phyloP scores from a whole-genome alignment of 163 green algal genomes.

The Scenedesmus sp. region DNA sequence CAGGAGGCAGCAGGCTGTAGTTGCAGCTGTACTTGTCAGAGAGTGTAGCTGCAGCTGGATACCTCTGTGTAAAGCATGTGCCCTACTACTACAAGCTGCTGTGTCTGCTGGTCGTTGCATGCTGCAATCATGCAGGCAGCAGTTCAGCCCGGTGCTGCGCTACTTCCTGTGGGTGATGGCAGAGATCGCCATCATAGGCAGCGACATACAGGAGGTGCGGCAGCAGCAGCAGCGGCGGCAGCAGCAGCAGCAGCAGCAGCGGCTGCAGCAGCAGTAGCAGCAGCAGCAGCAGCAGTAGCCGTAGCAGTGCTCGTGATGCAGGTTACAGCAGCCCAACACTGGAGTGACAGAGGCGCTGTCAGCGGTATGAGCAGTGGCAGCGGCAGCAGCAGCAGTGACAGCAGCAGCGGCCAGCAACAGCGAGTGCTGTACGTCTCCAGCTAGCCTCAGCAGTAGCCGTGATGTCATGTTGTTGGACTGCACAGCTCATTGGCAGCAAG shows the following conservation, averaged over 20 bases:
- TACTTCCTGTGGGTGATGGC: constrained; percentile 89
- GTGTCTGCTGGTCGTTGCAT: not conserved
- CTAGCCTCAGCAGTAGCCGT: too few relatives aligned
- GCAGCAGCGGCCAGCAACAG: not conserved
- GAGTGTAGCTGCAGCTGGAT: not conserved
- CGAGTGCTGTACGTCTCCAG: not conserved
- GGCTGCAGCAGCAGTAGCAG: not conserved
- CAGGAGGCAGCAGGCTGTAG: not conserved
- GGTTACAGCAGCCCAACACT: not conserved
- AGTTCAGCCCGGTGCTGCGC: constrained; percentile 69
- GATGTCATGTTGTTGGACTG: too few relatives aligned
- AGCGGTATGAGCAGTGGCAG: not conserved
- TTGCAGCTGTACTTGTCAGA: not conserved
- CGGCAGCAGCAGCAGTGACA: not conserved
- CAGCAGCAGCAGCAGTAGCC: not conserved
- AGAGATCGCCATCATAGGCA: constrained; percentile 93
- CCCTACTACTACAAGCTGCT: not conserved
- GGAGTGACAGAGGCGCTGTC: not conserved
- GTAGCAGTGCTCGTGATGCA: not conserved
- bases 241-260: not conserved
- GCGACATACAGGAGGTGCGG: constrained; percentile 78
- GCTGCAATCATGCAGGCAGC: constrained; percentile 51
- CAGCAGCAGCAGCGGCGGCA: not conserved
- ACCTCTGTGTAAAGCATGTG: too few relatives aligned
- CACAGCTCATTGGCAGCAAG: too few relatives aligned